Conservation (phyloP, 164 flowering plant species). For the Kingdonia uniflora region DNA sequence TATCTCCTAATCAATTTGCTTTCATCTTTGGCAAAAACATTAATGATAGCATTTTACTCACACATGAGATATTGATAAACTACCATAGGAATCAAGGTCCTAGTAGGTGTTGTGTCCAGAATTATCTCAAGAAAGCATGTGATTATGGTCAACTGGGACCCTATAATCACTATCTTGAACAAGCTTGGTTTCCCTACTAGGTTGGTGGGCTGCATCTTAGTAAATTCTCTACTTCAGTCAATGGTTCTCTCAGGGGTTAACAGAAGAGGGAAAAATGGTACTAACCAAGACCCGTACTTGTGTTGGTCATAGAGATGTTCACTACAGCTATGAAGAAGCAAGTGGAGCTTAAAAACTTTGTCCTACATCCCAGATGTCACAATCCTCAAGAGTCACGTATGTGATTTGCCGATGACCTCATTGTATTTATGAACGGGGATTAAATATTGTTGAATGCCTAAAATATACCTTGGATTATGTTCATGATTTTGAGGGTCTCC, state of each 20-base stretch:
- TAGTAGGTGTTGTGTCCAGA: not conserved
- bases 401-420: slow-evolving; percentile 1
- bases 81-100: not conserved
- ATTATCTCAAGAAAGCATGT: not conserved
- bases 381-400: not conserved
- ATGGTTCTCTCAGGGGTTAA: not conserved
- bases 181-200: not conserved
- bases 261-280: not conserved
- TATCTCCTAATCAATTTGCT: not conserved
- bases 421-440: too few species aligned
- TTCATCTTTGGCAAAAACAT: not conserved
- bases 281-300: not conserved
- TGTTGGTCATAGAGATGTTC: not conserved
- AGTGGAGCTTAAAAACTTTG: not conserved
- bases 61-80: not conserved
- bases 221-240: not conserved
- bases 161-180: not conserved
- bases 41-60: not conserved
- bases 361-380: not conserved
- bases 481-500: not conserved
- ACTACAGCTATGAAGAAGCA: not conserved
- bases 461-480: not conserved
- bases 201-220: not conserved
- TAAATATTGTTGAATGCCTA: not conserved
- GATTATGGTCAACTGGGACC: not conserved